Evolutionary conservation across 2,329 filamentous ascomycete species (phyloP).

Genomic region (Mycosphaerelloides madeirae): DNA sequence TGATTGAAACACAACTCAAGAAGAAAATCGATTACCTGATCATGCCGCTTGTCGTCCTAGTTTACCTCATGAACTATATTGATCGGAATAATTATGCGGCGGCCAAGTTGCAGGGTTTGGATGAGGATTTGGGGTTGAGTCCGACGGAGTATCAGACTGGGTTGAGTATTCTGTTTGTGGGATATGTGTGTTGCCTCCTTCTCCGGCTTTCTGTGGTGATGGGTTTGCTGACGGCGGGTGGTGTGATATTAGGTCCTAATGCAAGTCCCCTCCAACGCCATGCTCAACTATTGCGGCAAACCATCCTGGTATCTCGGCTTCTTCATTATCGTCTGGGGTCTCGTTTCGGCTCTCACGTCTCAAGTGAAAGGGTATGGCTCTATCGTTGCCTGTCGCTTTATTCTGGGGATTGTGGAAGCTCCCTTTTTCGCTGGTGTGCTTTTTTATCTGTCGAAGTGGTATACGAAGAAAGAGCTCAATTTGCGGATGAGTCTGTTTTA

Average conservation of each 20-base stretch:
- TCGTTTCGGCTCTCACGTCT: slow-evolving; percentile 54
- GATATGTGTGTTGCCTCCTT: slow-evolving; percentile 43
- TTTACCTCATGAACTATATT: slow-evolving; percentile 41
- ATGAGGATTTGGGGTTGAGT: slow-evolving; percentile 54
- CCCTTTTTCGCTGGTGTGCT: slow-evolving; percentile 44
- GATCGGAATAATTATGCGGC: slow-evolving; percentile 58
- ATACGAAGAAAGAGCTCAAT: slow-evolving; percentile 63
- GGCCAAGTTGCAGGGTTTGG: slow-evolving; percentile 60
- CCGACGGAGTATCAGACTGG: slow-evolving; percentile 59
- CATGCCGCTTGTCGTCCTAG: slow-evolving; percentile 66
- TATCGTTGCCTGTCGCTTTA: slow-evolving; percentile 43
- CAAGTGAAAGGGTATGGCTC: slow-evolving; percentile 25
- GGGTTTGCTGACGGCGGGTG: slow-evolving; percentile 2
- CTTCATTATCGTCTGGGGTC: slow-evolving; percentile 71
- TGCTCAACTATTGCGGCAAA: slow-evolving; percentile 62
- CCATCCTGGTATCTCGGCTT: slow-evolving; percentile 65
- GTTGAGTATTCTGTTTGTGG: slow-evolving; percentile 56
- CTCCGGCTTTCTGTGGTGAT: neutral
- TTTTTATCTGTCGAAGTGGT: slow-evolving; percentile 63
- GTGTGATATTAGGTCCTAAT: slow-evolving; percentile 30
- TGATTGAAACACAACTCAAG: slow-evolving; percentile 54
- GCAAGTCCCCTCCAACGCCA: slow-evolving; percentile 60
- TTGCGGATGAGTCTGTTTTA: slow-evolving; percentile 64
- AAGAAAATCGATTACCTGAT: slow-evolving; percentile 67
- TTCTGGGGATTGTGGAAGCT: slow-evolving; percentile 61